Evolutionary conservation across 2,329 filamentous ascomycete genomes (phyloP).

Genomic region (Ophiostoma populinum): DNA sequence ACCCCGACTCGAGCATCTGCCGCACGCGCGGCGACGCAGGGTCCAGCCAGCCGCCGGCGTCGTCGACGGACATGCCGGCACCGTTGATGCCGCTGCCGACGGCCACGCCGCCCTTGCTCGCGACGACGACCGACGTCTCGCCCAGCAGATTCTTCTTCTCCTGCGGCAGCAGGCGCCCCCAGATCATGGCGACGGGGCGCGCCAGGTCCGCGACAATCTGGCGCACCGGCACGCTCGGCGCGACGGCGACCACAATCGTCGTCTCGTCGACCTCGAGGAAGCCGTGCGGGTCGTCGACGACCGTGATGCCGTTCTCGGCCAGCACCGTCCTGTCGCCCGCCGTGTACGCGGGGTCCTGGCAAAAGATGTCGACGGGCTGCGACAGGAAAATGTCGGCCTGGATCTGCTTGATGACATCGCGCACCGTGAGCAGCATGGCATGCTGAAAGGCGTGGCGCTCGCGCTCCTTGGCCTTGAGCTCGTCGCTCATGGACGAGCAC

Average conservation of each 20-base stretch:
- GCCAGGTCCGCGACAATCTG: conserved; percentile 19
- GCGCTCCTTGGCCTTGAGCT: not conserved
- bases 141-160: not conserved
- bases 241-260: conserved; percentile 15
- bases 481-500: conserved; percentile 8
- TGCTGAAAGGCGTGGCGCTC: conserved; percentile 9
- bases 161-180: conserved; percentile 5
- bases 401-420: conserved; percentile 8
- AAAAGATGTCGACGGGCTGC: conserved; percentile 1
- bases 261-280: conserved; percentile 18
- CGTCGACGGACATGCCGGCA: conserved; percentile 3
- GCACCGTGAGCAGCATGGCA: conserved; percentile 11
- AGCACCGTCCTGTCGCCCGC: conserved; percentile 13
- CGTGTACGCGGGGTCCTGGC: conserved; percentile 16
- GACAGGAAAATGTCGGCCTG: conserved; percentile 3
- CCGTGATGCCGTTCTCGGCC: conserved; percentile 11
- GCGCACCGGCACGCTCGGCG: conserved; percentile 15
- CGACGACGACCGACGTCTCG: too few relatives aligned
- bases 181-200: conserved; percentile 17
- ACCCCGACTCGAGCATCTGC: conserved; percentile 8
- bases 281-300: conserved; percentile 17
- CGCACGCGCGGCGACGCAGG: conserved; percentile 10
- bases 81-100: not conserved
- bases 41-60: conserved; percentile 9
- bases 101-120: too few relatives aligned